Conservation (phyloP, 768 basidiomycete species). For the Strobilomyces dryophilus region DNA sequence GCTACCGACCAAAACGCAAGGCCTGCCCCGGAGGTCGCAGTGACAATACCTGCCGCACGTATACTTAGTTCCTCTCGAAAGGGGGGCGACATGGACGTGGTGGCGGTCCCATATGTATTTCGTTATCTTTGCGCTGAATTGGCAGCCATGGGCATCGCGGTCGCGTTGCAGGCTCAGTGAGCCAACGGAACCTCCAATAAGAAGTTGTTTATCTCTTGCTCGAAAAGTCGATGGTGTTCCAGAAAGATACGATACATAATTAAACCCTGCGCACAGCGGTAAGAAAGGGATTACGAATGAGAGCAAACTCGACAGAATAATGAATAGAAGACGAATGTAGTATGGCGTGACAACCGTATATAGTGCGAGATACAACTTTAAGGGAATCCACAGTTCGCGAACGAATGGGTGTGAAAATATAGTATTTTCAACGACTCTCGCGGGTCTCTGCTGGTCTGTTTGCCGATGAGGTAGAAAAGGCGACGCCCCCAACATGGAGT, state of each 20-base stretch:
- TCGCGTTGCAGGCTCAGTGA: slow-evolving; percentile 73
- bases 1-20: slow-evolving; percentile 49
- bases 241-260: slow-evolving; percentile 14
- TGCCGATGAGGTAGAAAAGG: background rate
- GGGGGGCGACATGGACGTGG: slow-evolving; percentile 87
- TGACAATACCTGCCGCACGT: slow-evolving; percentile 65
- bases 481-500: background rate
- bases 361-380: slow-evolving; percentile 2
- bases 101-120: slow-evolving; percentile 95
- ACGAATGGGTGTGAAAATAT: background rate
- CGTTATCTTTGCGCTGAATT: slow-evolving; percentile 92
- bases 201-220: background rate
- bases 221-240: slow-evolving; percentile 1
- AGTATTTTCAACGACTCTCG: slow-evolving; percentile 16
- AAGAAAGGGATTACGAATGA: slow-evolving; percentile 7
- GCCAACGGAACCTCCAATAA: background rate
- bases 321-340: slow-evolving; percentile 11
- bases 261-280: slow-evolving; percentile 12
- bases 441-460: background rate
- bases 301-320: slow-evolving; percentile 10
- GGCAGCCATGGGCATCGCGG: slow-evolving; percentile 96
- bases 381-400: slow-evolving; percentile 8
- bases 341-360: slow-evolving; percentile 11
- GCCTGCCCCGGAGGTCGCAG: slow-evolving; percentile 50
- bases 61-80: slow-evolving; percentile 54